These are phyloP conservation scores for Chenopodium berlandieri DNA, from an alignment of 148 eudicot genomes.

Conservation along the genomic window DNA sequence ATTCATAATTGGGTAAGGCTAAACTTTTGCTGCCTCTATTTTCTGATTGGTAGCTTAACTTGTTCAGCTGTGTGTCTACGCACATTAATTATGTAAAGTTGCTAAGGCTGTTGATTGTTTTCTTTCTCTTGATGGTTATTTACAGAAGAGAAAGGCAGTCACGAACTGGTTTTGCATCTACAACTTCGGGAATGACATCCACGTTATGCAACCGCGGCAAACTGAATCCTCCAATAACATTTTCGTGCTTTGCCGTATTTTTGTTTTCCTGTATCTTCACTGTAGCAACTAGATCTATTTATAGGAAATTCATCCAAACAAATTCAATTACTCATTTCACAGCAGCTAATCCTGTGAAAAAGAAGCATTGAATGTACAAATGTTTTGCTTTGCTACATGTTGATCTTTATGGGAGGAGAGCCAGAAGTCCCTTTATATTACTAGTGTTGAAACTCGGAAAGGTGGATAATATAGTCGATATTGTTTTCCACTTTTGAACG, in stretches of 20 bases:
- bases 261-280: constrained; percentile 10
- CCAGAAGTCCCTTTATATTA: too few species aligned
- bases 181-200: constrained; percentile 24
- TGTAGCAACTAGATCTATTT: not conserved
- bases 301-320: constrained; percentile 7
- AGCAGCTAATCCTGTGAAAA: not conserved
- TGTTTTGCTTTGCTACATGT: not conserved
- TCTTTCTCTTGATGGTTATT: not conserved
- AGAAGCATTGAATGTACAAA: not conserved
- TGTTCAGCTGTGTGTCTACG: not conserved
- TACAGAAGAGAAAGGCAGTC: constrained; percentile 30
- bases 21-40: not conserved
- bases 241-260: constrained; percentile 26
- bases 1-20: too few species aligned
- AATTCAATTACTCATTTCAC: not conserved
- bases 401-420: not conserved
- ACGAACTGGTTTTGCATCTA: constrained; percentile 30
- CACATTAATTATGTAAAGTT: not conserved
- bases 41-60: not conserved
- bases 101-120: not conserved
- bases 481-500: too few species aligned
- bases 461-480: too few species aligned
- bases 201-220: constrained; percentile 15
- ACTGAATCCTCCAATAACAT: constrained; percentile 7
- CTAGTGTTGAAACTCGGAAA: too few species aligned